Percentiles rank a stretch among this genome's conserved stretches.
Evolutionary conservation across 1,139 yeast genomes (phyloP).

Genomic region (Saccharomyces hybrid): DNA sequence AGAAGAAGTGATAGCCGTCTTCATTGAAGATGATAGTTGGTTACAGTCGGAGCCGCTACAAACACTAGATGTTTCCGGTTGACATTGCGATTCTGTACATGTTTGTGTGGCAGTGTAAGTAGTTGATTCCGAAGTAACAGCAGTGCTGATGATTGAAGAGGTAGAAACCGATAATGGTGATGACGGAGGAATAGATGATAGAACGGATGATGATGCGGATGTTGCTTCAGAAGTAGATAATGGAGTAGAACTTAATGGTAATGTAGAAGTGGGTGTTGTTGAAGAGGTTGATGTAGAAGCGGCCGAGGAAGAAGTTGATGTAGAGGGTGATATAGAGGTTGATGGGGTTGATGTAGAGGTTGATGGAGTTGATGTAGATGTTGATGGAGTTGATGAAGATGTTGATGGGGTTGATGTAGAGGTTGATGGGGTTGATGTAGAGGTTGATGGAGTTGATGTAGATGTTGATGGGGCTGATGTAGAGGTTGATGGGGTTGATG

Average conservation of each 20-base stretch:
- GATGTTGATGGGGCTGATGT: too few species aligned
- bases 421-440: too few species aligned
- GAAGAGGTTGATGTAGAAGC: conserved; percentile 1
- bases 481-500: conserved; percentile 1
- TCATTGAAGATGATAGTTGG: not conserved
- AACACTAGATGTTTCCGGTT: not conserved
- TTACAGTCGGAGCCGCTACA: not conserved
- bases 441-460: too few species aligned
- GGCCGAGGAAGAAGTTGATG: conserved; percentile 1
- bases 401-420: too few species aligned
- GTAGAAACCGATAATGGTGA: not conserved
- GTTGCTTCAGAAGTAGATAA: not conserved
- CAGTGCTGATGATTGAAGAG: not conserved
- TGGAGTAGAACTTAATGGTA: not conserved
- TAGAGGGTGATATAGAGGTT: not conserved
- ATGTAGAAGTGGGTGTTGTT: not conserved
- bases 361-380: too few species aligned
- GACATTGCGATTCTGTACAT: not conserved
- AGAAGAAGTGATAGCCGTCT: not conserved
- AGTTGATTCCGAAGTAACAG: not conserved
- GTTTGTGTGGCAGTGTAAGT: not conserved
- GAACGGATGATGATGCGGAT: not conserved
- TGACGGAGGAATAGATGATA: not conserved
- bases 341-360: not conserved
- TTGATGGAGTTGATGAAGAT: too few species aligned